phyloP scores from a whole-genome alignment of 176 grass and related monocot genomes.

The Phoenix roebelenii region DNA sequence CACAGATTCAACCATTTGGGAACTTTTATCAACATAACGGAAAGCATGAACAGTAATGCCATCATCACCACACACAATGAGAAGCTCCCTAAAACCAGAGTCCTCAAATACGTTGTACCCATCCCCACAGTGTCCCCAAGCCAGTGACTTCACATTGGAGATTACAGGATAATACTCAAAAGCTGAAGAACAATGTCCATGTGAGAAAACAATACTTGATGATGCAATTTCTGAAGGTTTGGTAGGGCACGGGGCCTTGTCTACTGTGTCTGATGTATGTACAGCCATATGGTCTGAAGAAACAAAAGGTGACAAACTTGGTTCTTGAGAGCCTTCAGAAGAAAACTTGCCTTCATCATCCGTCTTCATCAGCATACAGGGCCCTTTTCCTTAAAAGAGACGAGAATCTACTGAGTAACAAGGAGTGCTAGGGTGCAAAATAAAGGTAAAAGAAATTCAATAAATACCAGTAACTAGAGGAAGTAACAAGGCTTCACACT shows the following conservation, averaged over 20 bases:
- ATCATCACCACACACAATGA: slow-evolving; percentile 48
- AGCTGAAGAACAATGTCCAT: slow-evolving; percentile 19
- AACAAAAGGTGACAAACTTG: slow-evolving; percentile 1
- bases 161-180: slow-evolving; percentile 52
- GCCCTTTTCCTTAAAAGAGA: slow-evolving; percentile 37
- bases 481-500: slow-evolving; percentile 38
- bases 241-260: neutral
- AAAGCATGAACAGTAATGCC: slow-evolving; percentile 78
- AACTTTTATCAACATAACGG: slow-evolving; percentile 27
- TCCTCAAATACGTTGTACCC: slow-evolving; percentile 40
- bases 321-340: neutral
- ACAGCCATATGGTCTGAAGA: neutral
- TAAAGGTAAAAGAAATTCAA: slow-evolving; percentile 3
- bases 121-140: slow-evolving; percentile 65
- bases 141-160: slow-evolving; percentile 68
- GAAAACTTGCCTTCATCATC: neutral
- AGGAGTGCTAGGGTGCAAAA: neutral
- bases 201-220: slow-evolving; percentile 19
- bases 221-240: slow-evolving; percentile 34
- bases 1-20: slow-evolving; percentile 24
- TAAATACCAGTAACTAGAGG: slow-evolving; percentile 34
- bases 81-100: slow-evolving; percentile 65
- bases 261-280: neutral
- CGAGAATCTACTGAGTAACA: slow-evolving; percentile 1
- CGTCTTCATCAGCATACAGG: slow-evolving; percentile 6